Conservation (phyloP, 148 eudicot species). For the Limonium bicolor region DNA sequence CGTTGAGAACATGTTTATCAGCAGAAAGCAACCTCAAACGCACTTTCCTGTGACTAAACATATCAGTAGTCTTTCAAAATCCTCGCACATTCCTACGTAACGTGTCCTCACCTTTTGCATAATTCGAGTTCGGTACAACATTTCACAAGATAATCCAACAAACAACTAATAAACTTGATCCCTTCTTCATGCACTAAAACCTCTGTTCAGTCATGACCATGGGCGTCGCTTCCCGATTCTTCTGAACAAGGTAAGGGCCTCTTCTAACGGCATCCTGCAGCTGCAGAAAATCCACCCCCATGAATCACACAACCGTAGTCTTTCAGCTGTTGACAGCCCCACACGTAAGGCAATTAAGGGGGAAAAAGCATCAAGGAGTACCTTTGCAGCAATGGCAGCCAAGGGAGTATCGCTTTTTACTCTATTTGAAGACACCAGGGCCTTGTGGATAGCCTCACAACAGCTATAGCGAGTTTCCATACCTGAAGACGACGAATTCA, state of each 20-base stretch:
- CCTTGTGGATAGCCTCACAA: slow-evolving; percentile 55
- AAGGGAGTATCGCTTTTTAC: slow-evolving; percentile 39
- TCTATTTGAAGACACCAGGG: slow-evolving; percentile 33
- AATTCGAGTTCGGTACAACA: too few species aligned
- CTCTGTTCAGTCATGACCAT: slow-evolving; percentile 58
- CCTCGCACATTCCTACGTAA: too few species aligned
- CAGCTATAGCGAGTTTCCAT: slow-evolving; percentile 81
- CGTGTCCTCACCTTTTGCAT: too few species aligned
- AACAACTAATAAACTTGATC: too few species aligned
- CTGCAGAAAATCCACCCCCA: slow-evolving; percentile 35
- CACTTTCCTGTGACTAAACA: too few species aligned
- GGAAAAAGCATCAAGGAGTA: slow-evolving; percentile 17
- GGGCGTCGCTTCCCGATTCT: slow-evolving; percentile 49
- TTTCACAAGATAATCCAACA: too few species aligned
- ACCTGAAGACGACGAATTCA: slow-evolving; percentile 28
- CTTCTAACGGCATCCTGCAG: slow-evolving; percentile 60
- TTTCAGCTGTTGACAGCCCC: not conserved
- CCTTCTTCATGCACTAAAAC: too few species aligned
- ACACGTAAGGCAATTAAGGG: not conserved
- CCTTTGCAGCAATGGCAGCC: slow-evolving; percentile 52
- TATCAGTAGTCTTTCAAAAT: too few species aligned
- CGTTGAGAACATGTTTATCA: too few species aligned
- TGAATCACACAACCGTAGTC: not conserved
- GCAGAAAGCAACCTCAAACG: too few species aligned
- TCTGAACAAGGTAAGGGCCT: slow-evolving; percentile 73